A percentile compares a stretch with the other conserved stretches of the same genome.
These are phyloP conservation scores for Cladosporium halotolerans DNA, from an alignment of 2,329 filamentous ascomycete species.

Conservation along the genomic window DNA sequence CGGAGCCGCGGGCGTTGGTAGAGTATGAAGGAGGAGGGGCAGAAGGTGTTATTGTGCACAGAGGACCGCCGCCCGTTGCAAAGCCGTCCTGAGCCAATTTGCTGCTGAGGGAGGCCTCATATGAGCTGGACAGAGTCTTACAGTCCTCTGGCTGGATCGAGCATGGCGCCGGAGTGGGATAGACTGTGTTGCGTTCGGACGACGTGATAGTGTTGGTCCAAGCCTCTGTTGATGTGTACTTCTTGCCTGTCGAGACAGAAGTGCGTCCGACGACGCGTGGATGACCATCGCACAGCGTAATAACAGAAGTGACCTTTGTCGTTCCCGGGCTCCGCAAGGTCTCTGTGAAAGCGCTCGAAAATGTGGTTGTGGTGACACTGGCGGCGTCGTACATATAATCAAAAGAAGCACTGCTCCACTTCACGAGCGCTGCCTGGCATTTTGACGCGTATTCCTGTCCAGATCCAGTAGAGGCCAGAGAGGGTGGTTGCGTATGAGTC, in stretches of 20 bases:
- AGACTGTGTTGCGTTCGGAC: slow-evolving; percentile 3
- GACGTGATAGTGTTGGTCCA: slow-evolving; percentile 11
- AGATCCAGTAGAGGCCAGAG: slow-evolving; percentile 1
- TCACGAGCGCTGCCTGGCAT: neutral
- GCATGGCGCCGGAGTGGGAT: slow-evolving; percentile 13
- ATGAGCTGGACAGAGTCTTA: slow-evolving; percentile 10
- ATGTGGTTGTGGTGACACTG: slow-evolving; percentile 1
- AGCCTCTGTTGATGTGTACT: slow-evolving; percentile 2
- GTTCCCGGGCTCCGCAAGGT: neutral
- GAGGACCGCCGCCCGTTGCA: neutral
- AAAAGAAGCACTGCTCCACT: slow-evolving; percentile 7
- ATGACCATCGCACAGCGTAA: slow-evolving; percentile 21
- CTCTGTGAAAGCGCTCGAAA: slow-evolving; percentile 6
- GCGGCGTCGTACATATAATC: neutral
- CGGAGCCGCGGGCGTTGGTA: neutral
- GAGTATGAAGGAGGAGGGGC: slow-evolving; percentile 8
- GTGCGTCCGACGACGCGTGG: slow-evolving; percentile 14
- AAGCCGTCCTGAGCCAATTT: neutral
- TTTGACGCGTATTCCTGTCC: slow-evolving; percentile 9
- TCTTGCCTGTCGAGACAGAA: neutral
- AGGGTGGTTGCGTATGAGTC: neutral
- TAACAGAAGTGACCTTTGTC: slow-evolving; percentile 5
- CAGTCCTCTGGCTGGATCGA: slow-evolving; percentile 9
- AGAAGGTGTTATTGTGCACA: slow-evolving; percentile 13
- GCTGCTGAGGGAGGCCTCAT: neutral